Conservation (phyloP, 1,284 basidiomycete species). For the Ustanciosporium gigantosporum region DNA sequence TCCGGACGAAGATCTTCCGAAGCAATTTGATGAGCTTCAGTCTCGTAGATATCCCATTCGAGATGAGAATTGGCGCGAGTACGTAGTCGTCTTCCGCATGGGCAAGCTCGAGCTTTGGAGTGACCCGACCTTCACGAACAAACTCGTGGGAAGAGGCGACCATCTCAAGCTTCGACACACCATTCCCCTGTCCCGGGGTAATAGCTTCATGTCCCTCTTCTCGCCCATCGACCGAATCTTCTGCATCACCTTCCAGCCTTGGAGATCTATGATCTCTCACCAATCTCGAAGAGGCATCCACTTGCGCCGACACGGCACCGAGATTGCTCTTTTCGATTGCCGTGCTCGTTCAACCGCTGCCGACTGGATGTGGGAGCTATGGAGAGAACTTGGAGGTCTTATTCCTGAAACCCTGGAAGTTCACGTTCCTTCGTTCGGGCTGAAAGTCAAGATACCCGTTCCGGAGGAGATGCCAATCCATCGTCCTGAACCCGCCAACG, state of each 20-base stretch:
- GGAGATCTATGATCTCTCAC: slow-evolving; percentile 13
- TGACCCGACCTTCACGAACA: slow-evolving; percentile 65
- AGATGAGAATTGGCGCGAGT: slow-evolving; percentile 75
- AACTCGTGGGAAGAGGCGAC: slow-evolving; percentile 32
- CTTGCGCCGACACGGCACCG: slow-evolving; percentile 66
- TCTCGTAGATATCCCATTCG: slow-evolving; percentile 66
- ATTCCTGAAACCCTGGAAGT: slow-evolving; percentile 65
- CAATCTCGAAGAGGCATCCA: slow-evolving; percentile 60
- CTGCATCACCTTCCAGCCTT: slow-evolving; percentile 67
- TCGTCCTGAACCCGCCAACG: slow-evolving; percentile 1
- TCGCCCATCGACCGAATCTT: slow-evolving; percentile 80
- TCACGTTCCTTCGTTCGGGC: slow-evolving; percentile 65
- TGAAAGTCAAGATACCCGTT: slow-evolving; percentile 70
- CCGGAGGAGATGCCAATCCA: slow-evolving; percentile 64
- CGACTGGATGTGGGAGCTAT: slow-evolving; percentile 83
- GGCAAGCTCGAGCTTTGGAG: slow-evolving; percentile 76
- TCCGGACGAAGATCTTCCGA: slow-evolving; percentile 65
- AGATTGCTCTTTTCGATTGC: slow-evolving; percentile 76
- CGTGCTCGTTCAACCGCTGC: slow-evolving; percentile 68
- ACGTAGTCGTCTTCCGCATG: slow-evolving; percentile 76
- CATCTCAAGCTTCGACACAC: slow-evolving; percentile 69
- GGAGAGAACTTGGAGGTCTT: slow-evolving; percentile 68
- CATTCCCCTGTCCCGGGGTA: slow-evolving; percentile 69
- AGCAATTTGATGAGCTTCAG: slow-evolving; percentile 71
- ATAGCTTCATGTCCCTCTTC: slow-evolving; percentile 74